phyloP scores from a whole-genome alignment of 352 stramenopile genomes.

The Globisporangium barbulae region DNA sequence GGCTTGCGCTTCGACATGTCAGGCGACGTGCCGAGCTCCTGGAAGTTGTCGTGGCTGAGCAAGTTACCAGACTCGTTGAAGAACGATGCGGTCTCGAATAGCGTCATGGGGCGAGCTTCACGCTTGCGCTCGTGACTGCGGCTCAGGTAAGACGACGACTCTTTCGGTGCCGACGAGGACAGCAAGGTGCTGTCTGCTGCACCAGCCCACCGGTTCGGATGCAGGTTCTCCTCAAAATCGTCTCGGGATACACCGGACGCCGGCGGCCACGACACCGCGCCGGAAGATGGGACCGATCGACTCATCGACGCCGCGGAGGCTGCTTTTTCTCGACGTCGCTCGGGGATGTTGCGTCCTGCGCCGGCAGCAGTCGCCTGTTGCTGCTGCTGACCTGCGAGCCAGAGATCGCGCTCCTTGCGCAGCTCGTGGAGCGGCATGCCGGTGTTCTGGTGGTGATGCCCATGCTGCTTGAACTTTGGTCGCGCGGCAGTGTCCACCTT shows the following conservation, averaged over 20 bases:
- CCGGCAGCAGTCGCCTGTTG: slow-evolving; percentile 15
- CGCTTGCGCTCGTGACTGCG: slow-evolving; percentile 34
- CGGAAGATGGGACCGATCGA: slow-evolving; percentile 34
- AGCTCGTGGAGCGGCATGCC: slow-evolving; percentile 28
- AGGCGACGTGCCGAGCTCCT: slow-evolving; percentile 57
- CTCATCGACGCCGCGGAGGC: slow-evolving; percentile 23
- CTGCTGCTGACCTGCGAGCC: slow-evolving; percentile 21
- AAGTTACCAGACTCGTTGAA: slow-evolving; percentile 72
- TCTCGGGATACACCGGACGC: slow-evolving; percentile 17
- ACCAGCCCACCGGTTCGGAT: slow-evolving; percentile 23
- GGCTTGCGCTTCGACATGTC: slow-evolving; percentile 30
- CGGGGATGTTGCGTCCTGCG: slow-evolving; percentile 34
- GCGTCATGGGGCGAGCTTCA: slow-evolving; percentile 59
- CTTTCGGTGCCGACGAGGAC: slow-evolving; percentile 33
- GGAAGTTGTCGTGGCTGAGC: slow-evolving; percentile 70
- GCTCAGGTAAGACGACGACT: slow-evolving; percentile 15
- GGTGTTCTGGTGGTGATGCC: slow-evolving; percentile 21
- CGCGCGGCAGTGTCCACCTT: not conserved
- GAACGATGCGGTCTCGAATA: slow-evolving; percentile 77
- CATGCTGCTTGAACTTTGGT: slow-evolving; percentile 38
- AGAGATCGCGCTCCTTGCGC: slow-evolving; percentile 38
- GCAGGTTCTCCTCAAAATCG: slow-evolving; percentile 30
- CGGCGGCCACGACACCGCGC: slow-evolving; percentile 52
- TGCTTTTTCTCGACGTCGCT: slow-evolving; percentile 21
- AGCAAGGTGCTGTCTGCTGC: slow-evolving; percentile 5